Conservation (phyloP, 495 filamentous ascomycete genomes). For the Daldinia decipiens region DNA sequence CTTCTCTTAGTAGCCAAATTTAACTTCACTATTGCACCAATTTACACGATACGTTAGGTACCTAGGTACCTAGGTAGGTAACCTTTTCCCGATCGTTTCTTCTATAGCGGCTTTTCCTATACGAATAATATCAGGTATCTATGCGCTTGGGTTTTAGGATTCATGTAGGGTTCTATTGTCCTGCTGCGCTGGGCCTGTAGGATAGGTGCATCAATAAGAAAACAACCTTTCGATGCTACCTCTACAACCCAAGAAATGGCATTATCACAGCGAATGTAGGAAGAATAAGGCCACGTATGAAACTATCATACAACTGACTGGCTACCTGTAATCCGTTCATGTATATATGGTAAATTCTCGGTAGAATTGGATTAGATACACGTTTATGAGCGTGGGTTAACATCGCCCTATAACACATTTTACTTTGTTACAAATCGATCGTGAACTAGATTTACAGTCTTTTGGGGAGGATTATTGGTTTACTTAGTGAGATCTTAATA, state of each 20-base stretch:
- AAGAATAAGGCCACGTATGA: background rate
- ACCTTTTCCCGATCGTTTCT: background rate
- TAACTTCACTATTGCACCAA: background rate
- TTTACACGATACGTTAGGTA: too few species aligned
- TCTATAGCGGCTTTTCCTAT: background rate
- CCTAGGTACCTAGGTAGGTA: too few species aligned
- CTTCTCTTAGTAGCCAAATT: background rate
- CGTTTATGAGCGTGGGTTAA: background rate
- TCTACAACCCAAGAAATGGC: background rate
- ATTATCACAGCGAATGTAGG: background rate
- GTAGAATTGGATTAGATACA: background rate
- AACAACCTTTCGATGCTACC: background rate
- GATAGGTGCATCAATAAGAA: background rate
- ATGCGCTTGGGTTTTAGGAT: background rate
- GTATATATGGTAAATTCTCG: background rate
- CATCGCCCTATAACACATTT: background rate
- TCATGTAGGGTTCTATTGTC: background rate
- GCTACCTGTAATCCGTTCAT: background rate
- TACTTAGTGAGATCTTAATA: background rate
- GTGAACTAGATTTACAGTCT: background rate
- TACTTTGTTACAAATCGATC: background rate
- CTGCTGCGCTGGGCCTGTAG: constrained; percentile 1
- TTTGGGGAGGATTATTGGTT: background rate
- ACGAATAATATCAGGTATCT: background rate
- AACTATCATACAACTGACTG: background rate